phyloP scores from a whole-genome alignment of 352 stramenopile species.

The Vaucheria bursata region DNA sequence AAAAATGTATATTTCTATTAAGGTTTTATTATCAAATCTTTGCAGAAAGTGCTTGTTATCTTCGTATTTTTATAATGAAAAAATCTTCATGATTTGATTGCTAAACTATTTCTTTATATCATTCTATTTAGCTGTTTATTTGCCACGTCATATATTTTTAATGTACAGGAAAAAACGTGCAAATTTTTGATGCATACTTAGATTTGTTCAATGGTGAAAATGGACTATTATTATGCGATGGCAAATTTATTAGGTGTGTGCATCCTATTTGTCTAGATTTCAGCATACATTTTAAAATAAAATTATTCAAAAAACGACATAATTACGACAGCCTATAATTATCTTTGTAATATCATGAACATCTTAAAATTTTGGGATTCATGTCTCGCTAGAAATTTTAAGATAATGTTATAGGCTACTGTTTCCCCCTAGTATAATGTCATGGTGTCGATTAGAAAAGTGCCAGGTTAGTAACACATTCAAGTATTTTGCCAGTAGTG shows the following conservation, averaged over 20 bases:
- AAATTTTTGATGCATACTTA: constrained; percentile 14
- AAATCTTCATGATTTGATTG: not conserved
- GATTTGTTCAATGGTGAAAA: constrained; percentile 9
- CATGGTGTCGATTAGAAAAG: no score
- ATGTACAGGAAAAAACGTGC: not conserved
- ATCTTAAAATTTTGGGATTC: not conserved
- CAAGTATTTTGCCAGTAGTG: no score
- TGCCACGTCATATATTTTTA: not conserved
- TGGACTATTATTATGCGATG: not conserved
- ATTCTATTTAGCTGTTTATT: not conserved
- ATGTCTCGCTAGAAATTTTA: not conserved
- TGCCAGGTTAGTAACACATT: no score
- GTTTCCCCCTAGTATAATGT: no score
- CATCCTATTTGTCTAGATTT: not conserved
- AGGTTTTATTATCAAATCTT: no score
- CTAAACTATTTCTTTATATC: not conserved
- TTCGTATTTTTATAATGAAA: not conserved
- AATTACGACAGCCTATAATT: not conserved
- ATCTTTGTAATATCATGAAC: not conserved
- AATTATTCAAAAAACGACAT: not conserved
- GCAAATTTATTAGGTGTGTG: not conserved
- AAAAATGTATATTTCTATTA: not conserved
- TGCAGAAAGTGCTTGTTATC: not conserved
- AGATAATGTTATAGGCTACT: no score
- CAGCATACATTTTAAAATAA: not conserved